Conservation (phyloP, 306 rosid species). For the Alnus glutinosa region DNA sequence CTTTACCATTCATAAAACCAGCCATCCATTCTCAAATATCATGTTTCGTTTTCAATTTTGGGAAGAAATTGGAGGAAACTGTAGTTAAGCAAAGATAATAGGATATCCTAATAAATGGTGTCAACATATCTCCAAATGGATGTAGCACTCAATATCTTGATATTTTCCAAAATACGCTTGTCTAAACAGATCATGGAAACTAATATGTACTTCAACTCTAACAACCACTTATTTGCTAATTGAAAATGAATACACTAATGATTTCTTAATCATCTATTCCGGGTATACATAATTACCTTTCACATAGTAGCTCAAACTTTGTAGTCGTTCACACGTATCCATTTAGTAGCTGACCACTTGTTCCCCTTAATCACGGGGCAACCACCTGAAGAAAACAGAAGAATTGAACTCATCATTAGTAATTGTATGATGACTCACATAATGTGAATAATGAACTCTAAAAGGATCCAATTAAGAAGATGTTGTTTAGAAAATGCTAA, state of each 20-base stretch:
- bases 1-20: neutral
- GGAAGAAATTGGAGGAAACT: neutral
- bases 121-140: neutral
- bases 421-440: neutral
- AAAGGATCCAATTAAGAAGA: neutral
- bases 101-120: neutral
- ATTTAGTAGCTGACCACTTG: constrained; percentile 97
- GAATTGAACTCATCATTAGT: neutral
- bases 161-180: neutral
- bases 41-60: neutral
- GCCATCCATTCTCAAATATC: neutral
- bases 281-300: constrained; percentile 39
- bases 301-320: constrained; percentile 46
- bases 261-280: neutral
- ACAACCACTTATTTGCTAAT: neutral
- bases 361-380: constrained; percentile 95
- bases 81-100: neutral
- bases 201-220: neutral
- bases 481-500: neutral
- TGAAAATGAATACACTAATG: neutral
- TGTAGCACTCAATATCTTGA: neutral
- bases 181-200: neutral
- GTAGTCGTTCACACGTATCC: constrained; percentile 85
- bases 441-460: neutral
- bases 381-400: constrained; percentile 71